phyloP scores from a whole-genome alignment of 768 basidiomycete genomes.

The Leccinum incarnatum region DNA sequence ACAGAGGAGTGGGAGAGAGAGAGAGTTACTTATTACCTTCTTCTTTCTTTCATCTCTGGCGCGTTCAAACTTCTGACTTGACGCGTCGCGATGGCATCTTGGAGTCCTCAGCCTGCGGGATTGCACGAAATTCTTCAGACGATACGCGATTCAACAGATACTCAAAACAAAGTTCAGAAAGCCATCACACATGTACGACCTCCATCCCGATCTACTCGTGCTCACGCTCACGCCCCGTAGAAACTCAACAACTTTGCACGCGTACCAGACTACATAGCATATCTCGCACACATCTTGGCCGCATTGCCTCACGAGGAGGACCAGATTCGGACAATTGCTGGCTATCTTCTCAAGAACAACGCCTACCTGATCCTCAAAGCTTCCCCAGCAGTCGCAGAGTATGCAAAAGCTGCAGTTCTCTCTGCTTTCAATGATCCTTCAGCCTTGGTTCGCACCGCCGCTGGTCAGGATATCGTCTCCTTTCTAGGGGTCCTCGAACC shows the following conservation, averaged over 20 bases:
- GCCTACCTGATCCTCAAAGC: slow-evolving; percentile 72
- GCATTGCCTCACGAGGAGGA: slow-evolving; percentile 81
- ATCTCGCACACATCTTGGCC: slow-evolving; percentile 92
- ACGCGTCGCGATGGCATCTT: slow-evolving; percentile 59
- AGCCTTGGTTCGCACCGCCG: slow-evolving; percentile 90
- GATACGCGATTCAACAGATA: slow-evolving; percentile 87
- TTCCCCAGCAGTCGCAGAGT: slow-evolving; percentile 62
- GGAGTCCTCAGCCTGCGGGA: slow-evolving; percentile 82
- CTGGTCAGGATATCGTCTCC: slow-evolving; percentile 88
- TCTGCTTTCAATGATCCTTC: slow-evolving; percentile 79
- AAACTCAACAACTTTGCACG: slow-evolving; percentile 87
- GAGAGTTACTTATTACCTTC: slow-evolving; percentile 11
- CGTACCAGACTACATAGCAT: slow-evolving; percentile 91
- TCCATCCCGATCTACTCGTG: slow-evolving; percentile 15
- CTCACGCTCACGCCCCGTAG: slow-evolving; percentile 39
- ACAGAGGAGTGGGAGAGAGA: slow-evolving; percentile 16
- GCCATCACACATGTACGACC: slow-evolving; percentile 75
- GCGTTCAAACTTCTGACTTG: slow-evolving; percentile 23
- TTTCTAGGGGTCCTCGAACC: slow-evolving; percentile 88
- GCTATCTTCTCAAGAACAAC: slow-evolving; percentile 96
- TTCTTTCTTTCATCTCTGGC: slow-evolving; percentile 30
- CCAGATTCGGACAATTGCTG: slow-evolving; percentile 92
- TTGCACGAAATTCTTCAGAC: slow-evolving; percentile 91
- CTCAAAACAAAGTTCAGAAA: slow-evolving; percentile 67
- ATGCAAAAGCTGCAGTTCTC: slow-evolving; percentile 73